Percentiles rank a stretch among this genome's conserved stretches.
Evolutionary conservation across 306 rosid genomes (phyloP).

Genomic region (Gillenia trifoliata): DNA sequence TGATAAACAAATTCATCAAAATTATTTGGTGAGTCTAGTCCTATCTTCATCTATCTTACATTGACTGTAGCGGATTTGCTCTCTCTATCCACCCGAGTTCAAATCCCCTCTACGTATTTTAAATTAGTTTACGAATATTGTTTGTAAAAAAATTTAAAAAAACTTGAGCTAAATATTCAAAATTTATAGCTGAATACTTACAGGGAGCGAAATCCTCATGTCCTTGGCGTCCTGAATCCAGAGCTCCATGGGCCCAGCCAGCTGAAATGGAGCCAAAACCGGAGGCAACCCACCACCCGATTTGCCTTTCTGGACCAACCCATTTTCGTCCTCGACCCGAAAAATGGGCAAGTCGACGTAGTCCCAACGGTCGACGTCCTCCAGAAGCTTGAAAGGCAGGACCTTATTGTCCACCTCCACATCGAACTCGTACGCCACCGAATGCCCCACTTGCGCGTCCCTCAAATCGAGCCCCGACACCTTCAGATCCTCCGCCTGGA

Average conservation of each 20-base stretch:
- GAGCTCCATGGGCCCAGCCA: conserved; percentile 97
- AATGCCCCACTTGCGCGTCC: conserved; percentile 78
- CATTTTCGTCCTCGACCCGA: conserved; percentile 44
- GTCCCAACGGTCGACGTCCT: conserved; percentile 76
- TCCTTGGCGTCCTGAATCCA: conserved; percentile 91
- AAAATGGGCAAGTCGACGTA: conserved; percentile 84
- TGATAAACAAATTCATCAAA: not conserved
- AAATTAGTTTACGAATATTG: too few relatives aligned
- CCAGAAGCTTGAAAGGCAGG: conserved; percentile 79
- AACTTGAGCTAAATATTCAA: not conserved
- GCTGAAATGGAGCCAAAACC: conserved; percentile 83
- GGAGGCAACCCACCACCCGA: conserved; percentile 51
- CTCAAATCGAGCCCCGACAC: conserved; percentile 70
- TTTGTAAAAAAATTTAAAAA: not conserved
- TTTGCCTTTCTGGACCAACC: conserved; percentile 39
- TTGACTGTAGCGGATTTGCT: too few relatives aligned
- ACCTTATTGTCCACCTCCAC: conserved; percentile 66
- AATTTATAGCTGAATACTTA: conserved; percentile 19
- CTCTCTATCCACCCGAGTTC: too few relatives aligned
- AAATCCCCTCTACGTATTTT: too few relatives aligned
- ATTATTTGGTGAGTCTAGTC: not conserved
- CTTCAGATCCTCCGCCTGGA: conserved; percentile 53
- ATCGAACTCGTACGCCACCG: conserved; percentile 80
- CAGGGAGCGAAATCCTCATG: conserved; percentile 80
- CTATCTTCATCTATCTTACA: not conserved